These are phyloP conservation scores for Sporothrix brunneoviolacea DNA, from an alignment of 2,329 filamentous ascomycete species.

Conservation along the genomic window DNA sequence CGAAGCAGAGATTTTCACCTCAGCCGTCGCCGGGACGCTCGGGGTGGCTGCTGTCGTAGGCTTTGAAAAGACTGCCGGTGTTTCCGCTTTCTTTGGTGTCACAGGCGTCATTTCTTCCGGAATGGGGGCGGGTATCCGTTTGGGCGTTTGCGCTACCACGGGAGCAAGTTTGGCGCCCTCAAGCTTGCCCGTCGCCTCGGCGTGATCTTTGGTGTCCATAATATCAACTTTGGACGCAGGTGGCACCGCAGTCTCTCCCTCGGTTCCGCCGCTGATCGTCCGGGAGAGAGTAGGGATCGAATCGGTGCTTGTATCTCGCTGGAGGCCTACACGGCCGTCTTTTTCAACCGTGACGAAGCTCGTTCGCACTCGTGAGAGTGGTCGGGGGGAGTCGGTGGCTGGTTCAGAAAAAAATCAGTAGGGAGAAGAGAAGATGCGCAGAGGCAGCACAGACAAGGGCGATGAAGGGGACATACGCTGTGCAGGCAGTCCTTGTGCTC, in stretches of 20 bases:
- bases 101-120: slow-evolving; percentile 3
- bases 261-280: slow-evolving; percentile 33
- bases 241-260: slow-evolving; percentile 33
- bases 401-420: neutral
- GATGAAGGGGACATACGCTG: slow-evolving; percentile 32
- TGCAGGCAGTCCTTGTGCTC: slow-evolving; percentile 52
- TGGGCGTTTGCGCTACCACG: neutral
- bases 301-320: slow-evolving; percentile 37
- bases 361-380: slow-evolving; percentile 67
- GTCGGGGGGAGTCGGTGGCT: slow-evolving; percentile 47
- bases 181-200: slow-evolving; percentile 11
- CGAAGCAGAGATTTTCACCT: neutral
- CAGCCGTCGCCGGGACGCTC: neutral
- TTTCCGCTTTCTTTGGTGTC: neutral
- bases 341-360: slow-evolving; percentile 70
- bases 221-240: neutral
- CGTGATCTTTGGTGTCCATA: neutral
- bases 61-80: neutral
- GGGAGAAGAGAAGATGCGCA: slow-evolving; percentile 21
- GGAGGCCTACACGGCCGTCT: slow-evolving; percentile 50
- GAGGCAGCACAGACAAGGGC: slow-evolving; percentile 15
- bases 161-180: slow-evolving; percentile 26
- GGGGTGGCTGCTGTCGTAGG: neutral
- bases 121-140: neutral
- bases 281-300: slow-evolving; percentile 32